phyloP scores from a whole-genome alignment of 148 eudicot species.

The Persicaria maculosa region DNA sequence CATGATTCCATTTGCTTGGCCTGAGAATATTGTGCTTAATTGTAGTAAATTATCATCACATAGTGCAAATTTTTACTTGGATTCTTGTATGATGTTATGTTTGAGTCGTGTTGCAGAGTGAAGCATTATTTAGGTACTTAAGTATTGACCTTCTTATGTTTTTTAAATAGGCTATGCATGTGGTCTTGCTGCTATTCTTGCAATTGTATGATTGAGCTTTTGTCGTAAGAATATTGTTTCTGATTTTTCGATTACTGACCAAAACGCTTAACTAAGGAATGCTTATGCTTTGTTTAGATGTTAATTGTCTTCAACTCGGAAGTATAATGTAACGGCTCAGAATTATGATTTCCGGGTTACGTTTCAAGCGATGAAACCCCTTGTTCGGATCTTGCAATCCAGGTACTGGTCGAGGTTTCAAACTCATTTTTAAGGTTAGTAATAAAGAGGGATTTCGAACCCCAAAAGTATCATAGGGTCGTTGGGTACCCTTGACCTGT shows the following conservation, averaged over 20 bases:
- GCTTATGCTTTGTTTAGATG: background rate
- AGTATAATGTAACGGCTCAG: too few species aligned
- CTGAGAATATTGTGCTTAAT: background rate
- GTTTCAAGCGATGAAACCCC: too few species aligned
- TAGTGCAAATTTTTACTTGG: background rate
- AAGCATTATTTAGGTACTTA: background rate
- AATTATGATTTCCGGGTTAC: too few species aligned
- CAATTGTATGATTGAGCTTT: slow-evolving; percentile 9
- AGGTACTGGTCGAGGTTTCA: too few species aligned
- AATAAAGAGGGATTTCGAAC: too few species aligned
- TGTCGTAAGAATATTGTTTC: background rate
- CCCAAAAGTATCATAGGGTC: too few species aligned
- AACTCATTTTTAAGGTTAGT: too few species aligned
- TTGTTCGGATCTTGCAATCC: too few species aligned
- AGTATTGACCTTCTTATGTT: background rate
- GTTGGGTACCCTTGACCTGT: too few species aligned
- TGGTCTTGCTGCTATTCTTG: background rate
- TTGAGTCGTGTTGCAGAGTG: background rate
- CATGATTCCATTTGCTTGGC: background rate
- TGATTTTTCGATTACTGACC: background rate
- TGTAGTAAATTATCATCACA: background rate
- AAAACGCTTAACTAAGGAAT: background rate
- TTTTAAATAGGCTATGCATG: background rate
- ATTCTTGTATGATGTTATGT: background rate
- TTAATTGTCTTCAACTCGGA: background rate